Evolutionary conservation across 805 yeast species (phyloP).

Genomic region (Candida incommunis): DNA sequence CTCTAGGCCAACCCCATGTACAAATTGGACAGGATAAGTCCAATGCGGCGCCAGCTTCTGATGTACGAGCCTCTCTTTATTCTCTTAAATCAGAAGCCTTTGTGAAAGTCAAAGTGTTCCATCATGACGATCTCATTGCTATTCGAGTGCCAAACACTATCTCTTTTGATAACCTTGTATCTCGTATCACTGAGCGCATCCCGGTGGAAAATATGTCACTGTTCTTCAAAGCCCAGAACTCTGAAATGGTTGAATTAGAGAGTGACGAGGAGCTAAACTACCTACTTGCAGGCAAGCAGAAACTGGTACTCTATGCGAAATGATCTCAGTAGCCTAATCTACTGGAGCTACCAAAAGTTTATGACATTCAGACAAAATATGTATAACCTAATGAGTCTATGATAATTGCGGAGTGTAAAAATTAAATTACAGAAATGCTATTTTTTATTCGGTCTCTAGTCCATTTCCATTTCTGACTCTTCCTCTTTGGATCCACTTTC

Average conservation of each 20-base stretch:
- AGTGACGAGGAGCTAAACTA: conserved; percentile 17
- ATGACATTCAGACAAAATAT: background rate
- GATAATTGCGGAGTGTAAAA: background rate
- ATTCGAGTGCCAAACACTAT: conserved; percentile 22
- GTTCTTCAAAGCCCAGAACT: conserved; percentile 17
- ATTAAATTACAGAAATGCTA: too few species aligned
- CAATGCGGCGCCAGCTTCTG: background rate
- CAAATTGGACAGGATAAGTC: background rate
- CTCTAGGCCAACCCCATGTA: background rate
- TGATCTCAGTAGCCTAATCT: conserved; percentile 3
- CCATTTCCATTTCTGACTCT: conserved; percentile 4
- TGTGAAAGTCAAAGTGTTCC: conserved; percentile 25
- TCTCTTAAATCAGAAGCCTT: conserved; percentile 5
- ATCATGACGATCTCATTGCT: conserved; percentile 25
- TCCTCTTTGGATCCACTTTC: too few species aligned
- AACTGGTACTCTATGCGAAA: conserved; percentile 20
- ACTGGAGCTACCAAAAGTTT: too few species aligned
- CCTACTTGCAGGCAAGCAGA: conserved; percentile 16
- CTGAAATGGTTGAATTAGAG: conserved; percentile 12
- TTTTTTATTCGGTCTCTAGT: too few species aligned
- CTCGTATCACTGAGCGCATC: conserved; percentile 20
- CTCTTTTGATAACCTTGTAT: conserved; percentile 17
- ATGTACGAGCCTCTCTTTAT: background rate
- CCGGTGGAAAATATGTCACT: conserved; percentile 15
- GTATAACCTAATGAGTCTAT: conserved; percentile 1